Conservation (phyloP, 1,139 yeast genomes). For the Pichia sp. region DNA sequence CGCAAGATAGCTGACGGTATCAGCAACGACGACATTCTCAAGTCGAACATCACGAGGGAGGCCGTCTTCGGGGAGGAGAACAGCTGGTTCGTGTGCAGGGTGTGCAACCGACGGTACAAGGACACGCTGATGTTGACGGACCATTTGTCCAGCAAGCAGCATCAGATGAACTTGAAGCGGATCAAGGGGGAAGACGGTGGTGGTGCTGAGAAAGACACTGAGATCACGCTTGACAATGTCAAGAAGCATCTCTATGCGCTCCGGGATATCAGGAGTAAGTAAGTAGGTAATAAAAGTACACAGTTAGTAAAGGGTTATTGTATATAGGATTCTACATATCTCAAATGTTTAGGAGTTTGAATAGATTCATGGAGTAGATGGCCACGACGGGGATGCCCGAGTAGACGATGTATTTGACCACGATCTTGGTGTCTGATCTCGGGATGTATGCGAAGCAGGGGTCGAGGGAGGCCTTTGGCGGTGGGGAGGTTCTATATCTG, state of each 20-base stretch:
- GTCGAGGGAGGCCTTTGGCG: neutral
- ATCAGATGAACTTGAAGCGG: slow-evolving; percentile 30
- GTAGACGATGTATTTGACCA: slow-evolving; percentile 71
- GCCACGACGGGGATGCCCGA: slow-evolving; percentile 61
- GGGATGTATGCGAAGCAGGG: slow-evolving; percentile 46
- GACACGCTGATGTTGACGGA: slow-evolving; percentile 79
- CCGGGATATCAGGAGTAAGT: too few relatives aligned
- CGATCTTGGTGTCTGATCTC: slow-evolving; percentile 70
- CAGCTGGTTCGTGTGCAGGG: slow-evolving; percentile 79
- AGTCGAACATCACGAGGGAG: too few relatives aligned
- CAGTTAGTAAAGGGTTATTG: too few relatives aligned
- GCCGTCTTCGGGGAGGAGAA: slow-evolving; percentile 37
- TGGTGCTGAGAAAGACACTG: neutral
- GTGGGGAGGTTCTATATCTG: slow-evolving; percentile 43
- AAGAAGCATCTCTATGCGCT: too few relatives aligned
- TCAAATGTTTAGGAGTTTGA: neutral
- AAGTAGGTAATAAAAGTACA: too few relatives aligned
- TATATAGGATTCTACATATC: too few relatives aligned
- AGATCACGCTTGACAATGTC: neutral
- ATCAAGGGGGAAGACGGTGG: neutral
- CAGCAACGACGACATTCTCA: neutral
- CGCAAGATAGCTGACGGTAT: neutral
- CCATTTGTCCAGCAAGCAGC: slow-evolving; percentile 74
- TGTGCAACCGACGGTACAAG: slow-evolving; percentile 74
- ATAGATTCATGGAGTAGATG: slow-evolving; percentile 35